Conservation (phyloP, 495 filamentous ascomycete species). For the Glarea lozoyensis region DNA sequence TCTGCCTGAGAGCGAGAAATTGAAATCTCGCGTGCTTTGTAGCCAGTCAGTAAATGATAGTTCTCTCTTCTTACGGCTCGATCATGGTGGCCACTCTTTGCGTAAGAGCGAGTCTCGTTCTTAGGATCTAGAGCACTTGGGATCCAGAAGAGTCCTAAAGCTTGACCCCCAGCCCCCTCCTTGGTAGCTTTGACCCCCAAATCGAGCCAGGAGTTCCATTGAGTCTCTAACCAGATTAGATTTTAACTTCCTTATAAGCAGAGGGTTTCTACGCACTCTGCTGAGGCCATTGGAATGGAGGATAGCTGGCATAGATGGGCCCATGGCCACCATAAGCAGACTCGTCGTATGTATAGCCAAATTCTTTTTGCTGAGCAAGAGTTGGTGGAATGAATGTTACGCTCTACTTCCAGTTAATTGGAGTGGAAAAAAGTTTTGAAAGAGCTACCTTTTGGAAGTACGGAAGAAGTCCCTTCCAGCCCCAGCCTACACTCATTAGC, state of each 20-base stretch:
- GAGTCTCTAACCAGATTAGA: not conserved
- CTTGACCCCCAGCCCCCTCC: not conserved
- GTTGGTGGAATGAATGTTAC: not conserved
- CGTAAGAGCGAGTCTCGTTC: not conserved
- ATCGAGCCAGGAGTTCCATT: not conserved
- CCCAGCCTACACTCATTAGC: too few relatives aligned
- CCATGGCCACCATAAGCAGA: not conserved
- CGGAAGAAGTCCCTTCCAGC: slow-evolving; percentile 18
- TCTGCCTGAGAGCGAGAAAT: not conserved
- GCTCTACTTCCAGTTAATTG: not conserved
- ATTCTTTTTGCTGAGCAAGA: not conserved
- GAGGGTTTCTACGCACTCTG: not conserved
- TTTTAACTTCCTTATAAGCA: not conserved
- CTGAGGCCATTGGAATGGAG: slow-evolving; percentile 1
- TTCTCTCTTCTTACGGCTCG: not conserved
- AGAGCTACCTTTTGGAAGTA: slow-evolving; percentile 18
- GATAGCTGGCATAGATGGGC: slow-evolving; percentile 2
- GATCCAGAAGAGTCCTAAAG: not conserved
- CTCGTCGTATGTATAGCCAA: slow-evolving; percentile 3
- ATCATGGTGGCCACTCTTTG: not conserved
- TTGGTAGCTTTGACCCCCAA: not conserved
- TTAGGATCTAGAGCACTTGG: not conserved
- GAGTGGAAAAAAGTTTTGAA: not conserved
- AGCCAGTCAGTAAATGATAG: not conserved
- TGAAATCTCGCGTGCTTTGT: not conserved